Evolutionary conservation across 352 stramenopile species (phyloP), one percentile per base, ranked within the genome.

Genomic region (Phytophthora pini): DNA sequence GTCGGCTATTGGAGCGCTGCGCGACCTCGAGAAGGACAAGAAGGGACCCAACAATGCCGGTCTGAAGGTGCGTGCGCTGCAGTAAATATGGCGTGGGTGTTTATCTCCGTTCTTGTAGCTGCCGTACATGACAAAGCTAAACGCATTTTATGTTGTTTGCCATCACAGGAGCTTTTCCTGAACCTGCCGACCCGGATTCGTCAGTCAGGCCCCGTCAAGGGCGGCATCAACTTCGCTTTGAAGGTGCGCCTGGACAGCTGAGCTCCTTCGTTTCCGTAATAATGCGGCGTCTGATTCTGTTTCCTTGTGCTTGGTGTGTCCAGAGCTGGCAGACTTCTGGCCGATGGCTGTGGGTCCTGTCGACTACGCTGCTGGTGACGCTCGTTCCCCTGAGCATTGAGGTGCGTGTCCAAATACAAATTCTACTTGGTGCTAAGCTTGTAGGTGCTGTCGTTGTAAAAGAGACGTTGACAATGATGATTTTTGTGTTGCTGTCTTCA

Each of bases 361-460:
- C 87, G 34, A 95, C 87, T 45, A 91, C 85, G 48, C 77, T 93
- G 68, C 72, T 95, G 20, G 88, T 95, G 63, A 95, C 87, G 49
- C 74, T 95, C 40, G 87, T 95, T 20, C 87, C 87, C 39, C 62
- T 95, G 47, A 93, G 87, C 59, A 91, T 95, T 79, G 87, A 95
- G 77, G 86, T 94, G 38, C 48, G 70, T 68, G 40, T 65, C 2
- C 15, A 31, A 11, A 43, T 53, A 9, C 20, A 22, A 17, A n/a
- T 15, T n/a, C 8, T 48, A 51, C n/a, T 10, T 47, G 9, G 17
- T 13, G 40, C 7, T 47, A 8, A 32, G 20, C 3, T 17, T 13
- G 20, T 15, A 47, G 15, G 38, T 34, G 39, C 27, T 15, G 3
- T 50, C 38, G 24, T 3, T 2, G 7, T 17, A 20, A 15, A 54